phyloP scores from a whole-genome alignment of 139 green algal genomes.

The Micractinium conductrix region DNA sequence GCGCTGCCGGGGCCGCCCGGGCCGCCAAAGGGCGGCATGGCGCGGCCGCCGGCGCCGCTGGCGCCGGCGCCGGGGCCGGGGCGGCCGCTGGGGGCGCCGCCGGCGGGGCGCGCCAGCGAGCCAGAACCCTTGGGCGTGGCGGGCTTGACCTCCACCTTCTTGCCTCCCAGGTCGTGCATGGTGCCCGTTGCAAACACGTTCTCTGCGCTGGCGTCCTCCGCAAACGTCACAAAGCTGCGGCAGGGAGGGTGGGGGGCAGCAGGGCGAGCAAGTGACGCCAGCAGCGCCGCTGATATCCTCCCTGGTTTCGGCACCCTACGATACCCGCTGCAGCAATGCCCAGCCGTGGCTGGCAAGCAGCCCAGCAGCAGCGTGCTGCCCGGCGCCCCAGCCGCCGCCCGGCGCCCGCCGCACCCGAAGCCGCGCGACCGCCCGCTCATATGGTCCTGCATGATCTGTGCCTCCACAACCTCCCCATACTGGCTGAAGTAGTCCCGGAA shows the following conservation, averaged over 20 bases:
- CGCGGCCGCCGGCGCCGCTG: not conserved
- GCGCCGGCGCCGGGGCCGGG: not conserved
- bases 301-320: too few species aligned
- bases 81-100: not conserved
- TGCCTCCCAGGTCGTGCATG: constrained; percentile 80
- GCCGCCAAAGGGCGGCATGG: constrained; percentile 24
- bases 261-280: too few species aligned
- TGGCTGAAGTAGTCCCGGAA: constrained; percentile 67
- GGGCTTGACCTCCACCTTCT: constrained; percentile 83
- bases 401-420: too few species aligned
- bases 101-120: constrained; percentile 27
- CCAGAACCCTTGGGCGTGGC: constrained; percentile 82
- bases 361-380: too few species aligned
- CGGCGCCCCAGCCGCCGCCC: too few species aligned
- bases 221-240: constrained; percentile 87
- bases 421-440: constrained; percentile 73
- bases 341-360: too few species aligned
- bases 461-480: constrained; percentile 64
- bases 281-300: too few species aligned
- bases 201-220: constrained; percentile 71
- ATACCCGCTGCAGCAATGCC: too few species aligned
- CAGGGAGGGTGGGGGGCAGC: not conserved
- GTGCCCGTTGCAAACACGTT: constrained; percentile 66
- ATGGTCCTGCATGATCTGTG: constrained; percentile 89
- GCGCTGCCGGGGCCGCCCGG: not conserved